phyloP scores from a whole-genome alignment of 257 asterid genomes.

The Primulina tabacum region DNA sequence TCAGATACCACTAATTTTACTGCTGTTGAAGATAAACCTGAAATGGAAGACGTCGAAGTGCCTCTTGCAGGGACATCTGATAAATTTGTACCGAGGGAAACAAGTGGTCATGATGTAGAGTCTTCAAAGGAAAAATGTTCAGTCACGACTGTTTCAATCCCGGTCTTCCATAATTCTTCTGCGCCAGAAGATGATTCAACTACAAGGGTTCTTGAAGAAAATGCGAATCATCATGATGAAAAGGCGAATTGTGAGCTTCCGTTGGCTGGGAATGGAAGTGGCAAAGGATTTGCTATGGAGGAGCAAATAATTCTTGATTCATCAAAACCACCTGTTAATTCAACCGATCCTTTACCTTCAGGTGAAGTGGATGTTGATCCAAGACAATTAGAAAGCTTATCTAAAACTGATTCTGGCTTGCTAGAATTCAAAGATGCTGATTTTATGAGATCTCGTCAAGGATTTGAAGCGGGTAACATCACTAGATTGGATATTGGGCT shows the following conservation, averaged over 20 bases:
- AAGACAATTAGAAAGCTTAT: constrained; percentile 20
- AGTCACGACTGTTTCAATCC: constrained; percentile 22
- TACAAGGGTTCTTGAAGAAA: constrained; percentile 26
- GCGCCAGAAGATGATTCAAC: constrained; percentile 29
- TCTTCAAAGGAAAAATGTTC: constrained; percentile 25
- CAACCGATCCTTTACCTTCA: constrained; percentile 27
- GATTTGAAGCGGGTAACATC: constrained; percentile 3
- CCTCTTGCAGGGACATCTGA: constrained; percentile 18
- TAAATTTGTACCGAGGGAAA: constrained; percentile 18
- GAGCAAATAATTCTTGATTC: constrained; percentile 26
- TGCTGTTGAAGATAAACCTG: constrained; percentile 26
- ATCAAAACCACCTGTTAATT: constrained; percentile 13
- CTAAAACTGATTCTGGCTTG: constrained; percentile 21
- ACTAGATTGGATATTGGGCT: constrained; percentile 8
- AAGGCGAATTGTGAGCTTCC: constrained; percentile 17
- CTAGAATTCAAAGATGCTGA: constrained; percentile 25
- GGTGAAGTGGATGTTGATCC: constrained; percentile 24
- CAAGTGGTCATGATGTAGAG: constrained; percentile 1
- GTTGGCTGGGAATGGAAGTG: constrained; percentile 29
- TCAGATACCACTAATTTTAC: constrained; percentile 22
- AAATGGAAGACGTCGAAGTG: background rate
- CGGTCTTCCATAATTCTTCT: constrained; percentile 5
- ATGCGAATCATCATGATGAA: constrained; percentile 26
- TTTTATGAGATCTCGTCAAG: constrained; percentile 20
- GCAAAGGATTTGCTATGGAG: constrained; percentile 28